A percentile compares a stretch with the other conserved stretches of the same genome.
Conservation (phyloP, 169 alveolate species). For the Eimeria sp. region DNA sequence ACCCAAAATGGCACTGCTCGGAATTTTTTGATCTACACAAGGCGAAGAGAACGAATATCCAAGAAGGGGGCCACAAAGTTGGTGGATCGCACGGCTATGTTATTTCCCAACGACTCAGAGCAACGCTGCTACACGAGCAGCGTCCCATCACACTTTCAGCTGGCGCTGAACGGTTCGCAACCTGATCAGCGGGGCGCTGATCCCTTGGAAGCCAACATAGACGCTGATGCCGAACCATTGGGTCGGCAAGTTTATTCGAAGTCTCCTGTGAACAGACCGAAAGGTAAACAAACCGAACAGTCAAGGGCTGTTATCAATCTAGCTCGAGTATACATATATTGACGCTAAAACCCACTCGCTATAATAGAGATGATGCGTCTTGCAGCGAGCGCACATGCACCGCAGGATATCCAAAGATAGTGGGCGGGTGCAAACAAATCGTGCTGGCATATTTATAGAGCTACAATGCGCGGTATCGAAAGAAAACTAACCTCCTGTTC, state of each 20-base stretch:
- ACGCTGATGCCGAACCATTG: not conserved
- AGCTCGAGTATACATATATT: not conserved
- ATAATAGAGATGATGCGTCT: not conserved
- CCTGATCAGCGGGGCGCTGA: constrained; percentile 5
- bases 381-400: not conserved
- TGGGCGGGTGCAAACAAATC: not conserved
- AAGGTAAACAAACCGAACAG: not conserved
- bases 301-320: not conserved
- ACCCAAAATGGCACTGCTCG: not conserved
- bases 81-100: not conserved
- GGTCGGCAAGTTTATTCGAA: not conserved
- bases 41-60: not conserved
- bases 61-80: not conserved
- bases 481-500: not conserved
- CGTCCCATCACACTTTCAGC: not conserved
- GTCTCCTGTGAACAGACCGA: not conserved
- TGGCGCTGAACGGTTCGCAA: not conserved
- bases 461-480: not conserved
- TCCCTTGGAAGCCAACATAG: not conserved
- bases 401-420: not conserved
- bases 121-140: not conserved
- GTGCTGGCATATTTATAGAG: not conserved
- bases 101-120: not conserved
- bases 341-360: not conserved
- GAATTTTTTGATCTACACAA: not conserved